Base-by-base conservation (phyloP, 108 stramenopile genomes). In the Cyclotella baltica region DNA sequence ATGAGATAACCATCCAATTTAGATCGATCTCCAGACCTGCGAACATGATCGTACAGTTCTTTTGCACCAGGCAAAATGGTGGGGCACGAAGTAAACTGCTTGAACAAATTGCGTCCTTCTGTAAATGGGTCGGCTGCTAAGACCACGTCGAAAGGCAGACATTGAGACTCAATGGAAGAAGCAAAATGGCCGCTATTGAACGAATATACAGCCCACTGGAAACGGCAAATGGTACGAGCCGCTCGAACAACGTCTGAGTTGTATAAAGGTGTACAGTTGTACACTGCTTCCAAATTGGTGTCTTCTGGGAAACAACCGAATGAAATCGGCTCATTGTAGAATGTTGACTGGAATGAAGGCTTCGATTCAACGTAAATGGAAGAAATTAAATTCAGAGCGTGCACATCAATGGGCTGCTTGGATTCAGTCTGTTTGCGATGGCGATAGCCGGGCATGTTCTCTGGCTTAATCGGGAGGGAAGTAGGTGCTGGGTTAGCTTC, bases 181-280 rank as follows among this genome's bases (percentile, higher is more conserved):
- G 47, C 13, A 23, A 72, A 72, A 22, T 72, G 70, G 0, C 70
- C 70, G n/a, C 15, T 30, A 10, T 57, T 59, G 38, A 72, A 58
- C 1, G 37, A 27, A n/a, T 72, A 72, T 9, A 72, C 58, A 28
- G 70, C 70, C 70, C 70, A 72, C 4, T 4, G 25, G 9, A 58
- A 31, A 5, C 30, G 27, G 4, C 4, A 9, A 6, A 58, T 30
- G 5, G 27, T 2, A 19, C 5, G 30, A 2, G 57, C 57, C 2
- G 57, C 57, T 4, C 27, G 57, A 2, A 31, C 57, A 18, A 58
- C 8, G 27, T 58, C 30, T 9, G 29, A 58, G 18, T 28, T 28
- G 19, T 28, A 30, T 2, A 5, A 28, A 30, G 27, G 57, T 27
- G 4, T 4, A 6, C 3, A 18, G 6, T 28, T 23, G 4, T 16